These are phyloP conservation scores for Botrytis cinerea DNA, from an alignment of 2,329 filamentous ascomycete species.

Conservation along the genomic window DNA sequence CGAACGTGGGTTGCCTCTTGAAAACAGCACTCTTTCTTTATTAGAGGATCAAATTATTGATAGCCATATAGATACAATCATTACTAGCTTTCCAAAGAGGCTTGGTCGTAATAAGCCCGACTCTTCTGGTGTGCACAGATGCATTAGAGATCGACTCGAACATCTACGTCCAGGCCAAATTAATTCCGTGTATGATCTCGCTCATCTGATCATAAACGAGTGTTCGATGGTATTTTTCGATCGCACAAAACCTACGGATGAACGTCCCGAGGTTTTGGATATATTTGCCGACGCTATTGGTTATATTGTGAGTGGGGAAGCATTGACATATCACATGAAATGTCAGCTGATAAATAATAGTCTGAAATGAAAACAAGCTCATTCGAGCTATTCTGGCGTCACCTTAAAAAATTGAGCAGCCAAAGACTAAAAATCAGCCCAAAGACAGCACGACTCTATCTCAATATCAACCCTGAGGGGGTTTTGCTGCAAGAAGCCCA, in stretches of 20 bases:
- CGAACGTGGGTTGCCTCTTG: conserved; percentile 30
- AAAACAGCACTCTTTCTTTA: not conserved
- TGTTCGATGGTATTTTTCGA: conserved; percentile 47
- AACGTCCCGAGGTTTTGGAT: conserved; percentile 46
- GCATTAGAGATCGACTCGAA: conserved; percentile 43
- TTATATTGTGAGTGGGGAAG: conserved; percentile 42
- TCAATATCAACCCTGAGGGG: conserved; percentile 48
- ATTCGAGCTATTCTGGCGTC: conserved; percentile 44
- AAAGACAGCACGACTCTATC: conserved; percentile 23
- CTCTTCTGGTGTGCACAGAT: conserved; percentile 45
- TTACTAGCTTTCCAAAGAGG: conserved; percentile 46
- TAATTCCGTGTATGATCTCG: conserved; percentile 44
- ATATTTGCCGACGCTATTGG: conserved; percentile 49
- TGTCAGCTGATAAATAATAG: conserved; percentile 29
- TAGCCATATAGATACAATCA: conserved; percentile 41
- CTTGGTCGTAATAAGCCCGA: conserved; percentile 48
- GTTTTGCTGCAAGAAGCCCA: conserved; percentile 47
- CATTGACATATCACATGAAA: not conserved
- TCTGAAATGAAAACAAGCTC: conserved; percentile 46
- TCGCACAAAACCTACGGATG: conserved; percentile 39
- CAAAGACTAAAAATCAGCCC: conserved; percentile 8
- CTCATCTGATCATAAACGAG: conserved; percentile 46
- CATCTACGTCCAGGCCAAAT: conserved; percentile 37
- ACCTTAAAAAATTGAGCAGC: conserved; percentile 36
- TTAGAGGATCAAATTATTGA: not conserved